These are phyloP conservation scores for Yamadazyma akitaensis DNA, from an alignment of 805 yeast genomes.

Conservation along the genomic window DNA sequence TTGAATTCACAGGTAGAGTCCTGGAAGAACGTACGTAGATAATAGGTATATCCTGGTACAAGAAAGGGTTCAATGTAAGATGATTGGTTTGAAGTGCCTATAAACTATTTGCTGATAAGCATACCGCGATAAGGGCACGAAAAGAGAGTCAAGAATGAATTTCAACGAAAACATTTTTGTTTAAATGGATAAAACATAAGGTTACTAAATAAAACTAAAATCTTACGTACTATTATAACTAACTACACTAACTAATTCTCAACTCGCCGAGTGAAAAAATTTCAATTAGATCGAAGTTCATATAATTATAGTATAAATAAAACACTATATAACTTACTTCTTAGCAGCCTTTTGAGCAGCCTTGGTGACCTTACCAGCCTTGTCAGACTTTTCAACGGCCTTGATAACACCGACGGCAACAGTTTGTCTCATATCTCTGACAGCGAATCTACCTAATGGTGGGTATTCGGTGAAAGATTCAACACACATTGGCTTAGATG, in stretches of 20 bases:
- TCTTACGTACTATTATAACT: neutral
- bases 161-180: too few relatives aligned
- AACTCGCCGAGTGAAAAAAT: neutral
- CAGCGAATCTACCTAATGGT: constrained; percentile 52
- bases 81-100: too few relatives aligned
- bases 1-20: neutral
- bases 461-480: constrained; percentile 45
- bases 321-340: constrained; percentile 31
- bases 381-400: constrained; percentile 48
- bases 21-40: too few relatives aligned
- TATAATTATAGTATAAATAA: neutral
- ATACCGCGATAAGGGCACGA: neutral
- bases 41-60: too few relatives aligned
- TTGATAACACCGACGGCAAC: constrained; percentile 99
- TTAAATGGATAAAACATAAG: too few relatives aligned
- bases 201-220: neutral
- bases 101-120: neutral
- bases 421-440: constrained; percentile 99
- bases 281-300: neutral
- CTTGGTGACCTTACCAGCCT: constrained; percentile 49
- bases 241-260: neutral
- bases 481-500: constrained; percentile 44
- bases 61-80: too few relatives aligned
- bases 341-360: constrained; percentile 47
- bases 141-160: neutral